Evolutionary conservation across 352 stramenopile genomes (phyloP).

Genomic region (Phytophthora sojae): DNA sequence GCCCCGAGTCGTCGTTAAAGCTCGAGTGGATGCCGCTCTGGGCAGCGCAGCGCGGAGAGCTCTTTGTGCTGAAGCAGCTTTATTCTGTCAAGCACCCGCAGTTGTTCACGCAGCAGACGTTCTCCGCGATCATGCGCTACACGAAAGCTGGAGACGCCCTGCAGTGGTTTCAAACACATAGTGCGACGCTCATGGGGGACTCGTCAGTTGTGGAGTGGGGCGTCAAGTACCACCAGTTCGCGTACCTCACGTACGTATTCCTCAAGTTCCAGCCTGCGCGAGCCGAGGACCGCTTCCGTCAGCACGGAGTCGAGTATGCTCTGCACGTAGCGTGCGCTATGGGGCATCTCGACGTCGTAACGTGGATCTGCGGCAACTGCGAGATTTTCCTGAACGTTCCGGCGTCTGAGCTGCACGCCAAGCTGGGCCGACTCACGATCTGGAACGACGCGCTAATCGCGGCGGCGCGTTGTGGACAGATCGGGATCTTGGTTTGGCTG

Average conservation of each 20-base stretch:
- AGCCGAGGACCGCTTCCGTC: slow-evolving; percentile 31
- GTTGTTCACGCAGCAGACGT: slow-evolving; percentile 45
- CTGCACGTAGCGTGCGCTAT: slow-evolving; percentile 40
- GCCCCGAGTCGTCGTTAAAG: slow-evolving; percentile 21
- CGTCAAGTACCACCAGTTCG: slow-evolving; percentile 40
- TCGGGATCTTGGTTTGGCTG: slow-evolving; percentile 33
- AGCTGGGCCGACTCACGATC: slow-evolving; percentile 33
- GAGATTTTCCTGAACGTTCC: slow-evolving; percentile 43
- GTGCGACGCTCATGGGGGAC: slow-evolving; percentile 25
- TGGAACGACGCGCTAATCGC: slow-evolving; percentile 40
- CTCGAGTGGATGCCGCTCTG: slow-evolving; percentile 45
- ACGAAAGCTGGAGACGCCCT: slow-evolving; percentile 41
- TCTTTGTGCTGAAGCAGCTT: slow-evolving; percentile 35
- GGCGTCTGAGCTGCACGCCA: slow-evolving; percentile 33
- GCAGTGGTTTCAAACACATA: slow-evolving; percentile 46
- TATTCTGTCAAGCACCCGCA: slow-evolving; percentile 37
- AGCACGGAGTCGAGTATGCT: slow-evolving; percentile 39
- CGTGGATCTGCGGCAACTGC: slow-evolving; percentile 48
- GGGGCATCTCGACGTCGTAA: slow-evolving; percentile 46
- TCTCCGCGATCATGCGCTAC: slow-evolving; percentile 39
- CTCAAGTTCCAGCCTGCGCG: slow-evolving; percentile 23
- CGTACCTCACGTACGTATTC: slow-evolving; percentile 42
- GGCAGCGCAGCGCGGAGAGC: slow-evolving; percentile 42
- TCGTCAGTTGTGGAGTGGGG: slow-evolving; percentile 42
- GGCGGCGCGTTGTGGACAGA: slow-evolving; percentile 34